Evolutionary conservation across 441 rosid genomes (phyloP).

Genomic region (Syzygium malaccense): DNA sequence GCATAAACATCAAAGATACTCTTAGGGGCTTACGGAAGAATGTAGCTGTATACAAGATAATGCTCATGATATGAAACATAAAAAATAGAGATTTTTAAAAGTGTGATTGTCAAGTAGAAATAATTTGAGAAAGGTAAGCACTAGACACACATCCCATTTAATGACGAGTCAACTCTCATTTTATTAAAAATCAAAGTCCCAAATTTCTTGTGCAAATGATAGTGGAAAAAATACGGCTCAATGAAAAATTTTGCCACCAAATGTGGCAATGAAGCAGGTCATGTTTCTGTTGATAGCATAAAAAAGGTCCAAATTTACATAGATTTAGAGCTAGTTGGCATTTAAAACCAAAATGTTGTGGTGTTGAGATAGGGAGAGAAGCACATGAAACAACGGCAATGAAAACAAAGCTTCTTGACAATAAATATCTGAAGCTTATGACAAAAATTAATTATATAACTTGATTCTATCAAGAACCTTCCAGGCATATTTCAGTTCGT

Average conservation of each 20-base stretch:
- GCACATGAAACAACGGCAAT: not conserved
- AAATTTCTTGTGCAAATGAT: not conserved
- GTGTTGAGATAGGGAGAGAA: not conserved
- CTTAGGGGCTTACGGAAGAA: not conserved
- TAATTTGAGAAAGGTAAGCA: not conserved
- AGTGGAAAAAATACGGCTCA: not conserved
- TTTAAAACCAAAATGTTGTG: not conserved
- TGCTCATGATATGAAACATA: not conserved
- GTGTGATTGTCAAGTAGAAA: not conserved
- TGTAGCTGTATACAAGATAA: not conserved
- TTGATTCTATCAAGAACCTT: slow-evolving; percentile 47
- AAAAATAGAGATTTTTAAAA: not conserved
- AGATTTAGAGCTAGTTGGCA: not conserved
- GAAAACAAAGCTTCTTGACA: not conserved
- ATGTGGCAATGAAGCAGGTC: not conserved
- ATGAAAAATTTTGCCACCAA: not conserved
- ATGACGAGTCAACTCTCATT: not conserved
- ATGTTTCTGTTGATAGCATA: not conserved
- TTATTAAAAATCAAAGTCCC: not conserved
- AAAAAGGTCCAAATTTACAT: not conserved
- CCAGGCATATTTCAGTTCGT: slow-evolving; percentile 91
- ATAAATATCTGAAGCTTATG: slow-evolving; percentile 2
- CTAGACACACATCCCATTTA: not conserved
- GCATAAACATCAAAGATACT: slow-evolving; percentile 12
- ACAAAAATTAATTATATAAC: not conserved